Conservation (phyloP, 768 basidiomycete species). For the Candolleomyces efflorescens region DNA sequence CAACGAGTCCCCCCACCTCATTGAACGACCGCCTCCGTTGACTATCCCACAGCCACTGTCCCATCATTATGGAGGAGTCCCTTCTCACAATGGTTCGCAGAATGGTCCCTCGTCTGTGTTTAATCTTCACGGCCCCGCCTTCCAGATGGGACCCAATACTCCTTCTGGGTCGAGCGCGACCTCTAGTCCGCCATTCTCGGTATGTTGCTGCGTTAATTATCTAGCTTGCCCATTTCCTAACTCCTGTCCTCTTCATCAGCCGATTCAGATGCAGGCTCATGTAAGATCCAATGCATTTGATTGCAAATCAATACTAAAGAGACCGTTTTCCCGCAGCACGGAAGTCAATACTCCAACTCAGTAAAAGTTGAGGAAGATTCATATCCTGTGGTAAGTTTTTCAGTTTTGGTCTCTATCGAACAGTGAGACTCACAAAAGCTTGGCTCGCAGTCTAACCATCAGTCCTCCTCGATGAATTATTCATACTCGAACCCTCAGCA, state of each 20-base stretch:
- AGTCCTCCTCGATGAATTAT: slow-evolving; percentile 15
- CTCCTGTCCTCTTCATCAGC: slow-evolving; percentile 38
- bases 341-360: slow-evolving; percentile 38
- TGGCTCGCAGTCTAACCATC: slow-evolving; percentile 11
- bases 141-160: slow-evolving; percentile 60
- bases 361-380: slow-evolving; percentile 71
- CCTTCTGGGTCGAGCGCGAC: slow-evolving; percentile 70
- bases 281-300: slow-evolving; percentile 40
- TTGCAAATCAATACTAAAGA: slow-evolving; percentile 34
- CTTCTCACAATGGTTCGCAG: slow-evolving; percentile 27
- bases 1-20: slow-evolving; percentile 28
- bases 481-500: slow-evolving; percentile 42
- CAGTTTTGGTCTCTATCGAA: not conserved
- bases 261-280: slow-evolving; percentile 61
- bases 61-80: slow-evolving; percentile 44
- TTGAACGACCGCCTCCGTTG: slow-evolving; percentile 41
- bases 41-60: slow-evolving; percentile 58
- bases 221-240: too few relatives aligned
- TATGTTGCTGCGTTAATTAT: slow-evolving; percentile 25
- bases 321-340: slow-evolving; percentile 37
- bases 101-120: slow-evolving; percentile 45
- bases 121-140: slow-evolving; percentile 51
- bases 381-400: slow-evolving; percentile 38
- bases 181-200: slow-evolving; percentile 83
- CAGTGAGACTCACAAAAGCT: not conserved